Conservation (phyloP, 208 protist species). For the Lotmaria passim region DNA sequence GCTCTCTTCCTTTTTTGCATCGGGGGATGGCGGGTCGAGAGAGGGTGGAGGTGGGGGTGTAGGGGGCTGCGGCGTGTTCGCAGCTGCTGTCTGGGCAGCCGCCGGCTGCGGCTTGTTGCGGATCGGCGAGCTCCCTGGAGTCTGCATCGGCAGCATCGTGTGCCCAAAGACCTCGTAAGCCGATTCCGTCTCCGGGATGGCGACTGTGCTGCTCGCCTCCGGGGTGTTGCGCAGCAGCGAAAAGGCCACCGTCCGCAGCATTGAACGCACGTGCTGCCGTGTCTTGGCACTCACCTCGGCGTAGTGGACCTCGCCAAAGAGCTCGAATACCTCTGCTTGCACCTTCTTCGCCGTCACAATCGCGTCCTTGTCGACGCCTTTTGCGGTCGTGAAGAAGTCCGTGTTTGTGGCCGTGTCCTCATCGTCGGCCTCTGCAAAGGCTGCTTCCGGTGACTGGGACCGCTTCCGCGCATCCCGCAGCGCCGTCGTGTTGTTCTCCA, state of each 20-base stretch:
- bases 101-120: not conserved
- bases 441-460: conserved; percentile 17
- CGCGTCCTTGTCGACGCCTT: conserved; percentile 1
- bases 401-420: conserved; percentile 14
- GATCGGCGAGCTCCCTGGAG: not conserved
- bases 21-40: too few relatives aligned
- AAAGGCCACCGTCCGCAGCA: conserved; percentile 39
- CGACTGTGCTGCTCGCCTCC: not conserved
- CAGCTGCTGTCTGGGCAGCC: not conserved
- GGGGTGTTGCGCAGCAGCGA: conserved; percentile 35
- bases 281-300: conserved; percentile 57
- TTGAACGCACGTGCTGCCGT: conserved; percentile 27
- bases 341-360: conserved; percentile 38
- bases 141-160: conserved; percentile 8
- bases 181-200: not conserved
- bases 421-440: conserved; percentile 21
- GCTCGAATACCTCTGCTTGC: conserved; percentile 32
- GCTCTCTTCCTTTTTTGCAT: too few relatives aligned
- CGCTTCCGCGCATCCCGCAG: conserved; percentile 15
- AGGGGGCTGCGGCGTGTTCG: conserved; percentile 5
- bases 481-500: conserved; percentile 10
- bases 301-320: conserved; percentile 56
- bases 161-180: conserved; percentile 10
- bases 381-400: not conserved
- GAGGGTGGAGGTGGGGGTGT: conserved; percentile 1